Conservation (phyloP, 495 filamentous ascomycete genomes). For the Aspergillus nanangensis region DNA sequence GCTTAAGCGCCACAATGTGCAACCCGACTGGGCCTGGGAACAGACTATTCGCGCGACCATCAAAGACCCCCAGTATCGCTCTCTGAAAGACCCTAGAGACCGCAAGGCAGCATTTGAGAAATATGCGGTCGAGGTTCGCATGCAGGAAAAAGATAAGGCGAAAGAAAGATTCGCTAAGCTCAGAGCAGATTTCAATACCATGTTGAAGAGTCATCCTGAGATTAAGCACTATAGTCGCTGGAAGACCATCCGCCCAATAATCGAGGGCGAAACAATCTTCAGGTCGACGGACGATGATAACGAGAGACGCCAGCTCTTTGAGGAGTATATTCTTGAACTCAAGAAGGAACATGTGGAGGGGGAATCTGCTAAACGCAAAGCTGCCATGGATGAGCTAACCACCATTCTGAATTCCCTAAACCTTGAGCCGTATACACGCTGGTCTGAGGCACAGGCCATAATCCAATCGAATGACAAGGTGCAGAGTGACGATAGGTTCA, state of each 20-base stretch:
- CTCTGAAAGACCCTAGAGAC: slow-evolving; percentile 90
- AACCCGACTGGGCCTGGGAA: slow-evolving; percentile 90
- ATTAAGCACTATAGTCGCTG: slow-evolving; percentile 97
- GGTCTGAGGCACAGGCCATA: slow-evolving; percentile 82
- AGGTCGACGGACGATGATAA: slow-evolving; percentile 82
- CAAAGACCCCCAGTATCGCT: slow-evolving; percentile 89
- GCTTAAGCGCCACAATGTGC: slow-evolving; percentile 76
- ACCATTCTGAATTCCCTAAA: slow-evolving; percentile 77
- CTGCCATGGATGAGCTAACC: slow-evolving; percentile 81
- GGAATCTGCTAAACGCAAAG: slow-evolving; percentile 66
- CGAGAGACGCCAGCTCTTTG: slow-evolving; percentile 88
- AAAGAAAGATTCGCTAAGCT: slow-evolving; percentile 93
- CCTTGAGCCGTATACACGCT: slow-evolving; percentile 90
- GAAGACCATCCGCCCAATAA: slow-evolving; percentile 93
- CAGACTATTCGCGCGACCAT: slow-evolving; percentile 84
- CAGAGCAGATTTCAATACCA: slow-evolving; percentile 88
- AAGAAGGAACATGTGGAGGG: slow-evolving; percentile 72
- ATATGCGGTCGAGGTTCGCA: slow-evolving; percentile 83
- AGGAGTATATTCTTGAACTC: slow-evolving; percentile 85
- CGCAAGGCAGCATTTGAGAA: slow-evolving; percentile 93
- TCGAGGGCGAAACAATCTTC: slow-evolving; percentile 94
- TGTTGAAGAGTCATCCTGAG: slow-evolving; percentile 95
- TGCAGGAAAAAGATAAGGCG: slow-evolving; percentile 91
- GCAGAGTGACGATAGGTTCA: slow-evolving; percentile 83
- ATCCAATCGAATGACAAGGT: slow-evolving; percentile 78